Conservation (phyloP, 176 grass and related monocot genomes). For the Elymus sibiricus region DNA sequence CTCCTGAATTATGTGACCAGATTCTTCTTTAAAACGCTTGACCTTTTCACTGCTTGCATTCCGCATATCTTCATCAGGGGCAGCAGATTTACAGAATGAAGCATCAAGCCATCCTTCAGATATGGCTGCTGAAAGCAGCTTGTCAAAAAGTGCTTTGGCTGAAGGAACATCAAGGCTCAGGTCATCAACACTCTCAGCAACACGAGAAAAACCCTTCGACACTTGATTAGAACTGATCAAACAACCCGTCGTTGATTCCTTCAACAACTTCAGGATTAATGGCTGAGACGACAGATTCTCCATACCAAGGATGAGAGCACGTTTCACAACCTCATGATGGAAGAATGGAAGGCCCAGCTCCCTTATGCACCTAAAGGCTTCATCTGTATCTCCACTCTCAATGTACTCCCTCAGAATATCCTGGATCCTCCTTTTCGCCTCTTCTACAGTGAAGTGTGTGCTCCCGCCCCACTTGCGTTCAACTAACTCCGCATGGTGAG, state of each 20-base stretch:
- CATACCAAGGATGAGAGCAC: conserved; percentile 59
- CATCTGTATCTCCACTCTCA: conserved; percentile 56
- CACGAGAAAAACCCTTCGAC: conserved; percentile 69
- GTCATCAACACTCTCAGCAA: conserved; percentile 68
- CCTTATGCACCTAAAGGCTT: conserved; percentile 82
- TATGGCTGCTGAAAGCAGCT: conserved; percentile 51
- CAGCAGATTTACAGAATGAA: conserved; percentile 41
- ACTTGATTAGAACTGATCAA: conserved; percentile 86
- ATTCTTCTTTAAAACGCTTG: conserved; percentile 69
- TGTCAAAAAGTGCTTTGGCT: conserved; percentile 59
- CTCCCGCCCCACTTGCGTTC: conserved; percentile 73
- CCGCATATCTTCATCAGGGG: conserved; percentile 15
- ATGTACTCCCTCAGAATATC: conserved; percentile 66
- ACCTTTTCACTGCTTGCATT: conserved; percentile 47
- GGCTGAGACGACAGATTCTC: conserved; percentile 50
- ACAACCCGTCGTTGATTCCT: conserved; percentile 54
- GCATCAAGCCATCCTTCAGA: conserved; percentile 74
- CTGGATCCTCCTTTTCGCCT: conserved; percentile 64
- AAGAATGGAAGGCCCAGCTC: conserved; percentile 79
- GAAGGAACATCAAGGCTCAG: conserved; percentile 75
- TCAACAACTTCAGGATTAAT: conserved; percentile 60
- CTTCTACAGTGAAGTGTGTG: conserved; percentile 68
- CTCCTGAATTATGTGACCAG: conserved; percentile 73
- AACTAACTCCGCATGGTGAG: conserved; percentile 75
- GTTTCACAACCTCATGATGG: conserved; percentile 91